Evolutionary conservation across 73 alveolate species (phyloP).

Genomic region (Stentor coeruleus): DNA sequence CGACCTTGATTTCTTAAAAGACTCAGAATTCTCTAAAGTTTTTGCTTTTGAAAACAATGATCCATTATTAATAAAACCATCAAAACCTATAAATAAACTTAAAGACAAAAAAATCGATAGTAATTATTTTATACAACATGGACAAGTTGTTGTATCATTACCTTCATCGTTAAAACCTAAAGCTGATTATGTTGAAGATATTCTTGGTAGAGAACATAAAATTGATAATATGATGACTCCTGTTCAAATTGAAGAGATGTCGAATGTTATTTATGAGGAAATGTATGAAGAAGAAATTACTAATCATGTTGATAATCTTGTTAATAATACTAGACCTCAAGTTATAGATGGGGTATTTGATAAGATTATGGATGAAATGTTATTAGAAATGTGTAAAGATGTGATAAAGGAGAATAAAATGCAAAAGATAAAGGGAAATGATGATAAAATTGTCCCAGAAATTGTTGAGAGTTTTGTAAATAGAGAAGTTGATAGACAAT

Average conservation of each 20-base stretch:
- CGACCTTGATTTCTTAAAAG: slow-evolving; percentile 41
- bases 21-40: slow-evolving; percentile 32
- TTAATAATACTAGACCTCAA: too few species aligned
- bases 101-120: neutral
- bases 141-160: neutral
- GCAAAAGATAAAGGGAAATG: too few species aligned
- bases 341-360: neutral
- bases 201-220: neutral
- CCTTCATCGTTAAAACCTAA: neutral
- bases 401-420: neutral
- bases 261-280: neutral
- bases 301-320: neutral
- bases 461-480: neutral
- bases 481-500: neutral
- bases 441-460: neutral
- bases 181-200: neutral
- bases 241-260: neutral
- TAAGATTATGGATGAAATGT: neutral
- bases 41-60: slow-evolving; percentile 49
- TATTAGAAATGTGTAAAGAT: neutral
- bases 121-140: neutral
- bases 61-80: slow-evolving; percentile 51
- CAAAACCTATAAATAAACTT: neutral
- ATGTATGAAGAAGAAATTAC: neutral
- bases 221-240: neutral